A percentile compares a stretch with the other conserved stretches of the same genome.
Evolutionary conservation across 768 basidiomycete species (phyloP).

Genomic region (Boletus barrowsii): DNA sequence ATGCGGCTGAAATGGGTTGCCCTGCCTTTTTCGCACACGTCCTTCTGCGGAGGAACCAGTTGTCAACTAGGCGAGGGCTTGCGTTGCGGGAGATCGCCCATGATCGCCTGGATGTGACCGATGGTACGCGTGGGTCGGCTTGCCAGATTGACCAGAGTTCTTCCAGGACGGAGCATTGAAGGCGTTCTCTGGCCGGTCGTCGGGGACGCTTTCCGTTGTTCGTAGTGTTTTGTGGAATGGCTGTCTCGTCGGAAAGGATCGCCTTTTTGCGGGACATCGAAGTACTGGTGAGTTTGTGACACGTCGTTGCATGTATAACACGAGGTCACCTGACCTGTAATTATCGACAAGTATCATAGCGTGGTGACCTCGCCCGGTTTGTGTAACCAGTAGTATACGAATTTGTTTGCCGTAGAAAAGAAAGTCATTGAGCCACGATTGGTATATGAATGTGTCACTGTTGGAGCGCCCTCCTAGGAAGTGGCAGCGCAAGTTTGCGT

Average conservation of each 20-base stretch:
- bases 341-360: no score
- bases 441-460: no score
- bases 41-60: constrained; percentile 29
- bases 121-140: constrained; percentile 27
- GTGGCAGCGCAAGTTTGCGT: no score
- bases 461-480: no score
- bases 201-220: not conserved
- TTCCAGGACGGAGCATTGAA: constrained; percentile 8
- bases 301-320: not conserved
- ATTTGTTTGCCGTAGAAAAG: no score
- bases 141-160: constrained; percentile 33
- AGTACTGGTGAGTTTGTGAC: not conserved
- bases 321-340: not conserved
- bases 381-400: no score
- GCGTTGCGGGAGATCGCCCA: constrained; percentile 26
- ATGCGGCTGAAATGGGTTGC: constrained; percentile 12
- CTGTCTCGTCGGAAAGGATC: not conserved
- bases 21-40: constrained; percentile 23
- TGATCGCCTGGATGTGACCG: constrained; percentile 23
- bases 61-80: constrained; percentile 16
- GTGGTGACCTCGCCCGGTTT: no score
- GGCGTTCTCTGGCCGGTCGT: constrained; percentile 10
- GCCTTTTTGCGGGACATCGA: constrained; percentile 14
- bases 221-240: not conserved
- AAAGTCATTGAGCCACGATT: no score